Evolutionary conservation across 2,329 filamentous ascomycete species (phyloP), one percentile per base, ranked within the genome.

Genomic region (Xylogone sp.): DNA sequence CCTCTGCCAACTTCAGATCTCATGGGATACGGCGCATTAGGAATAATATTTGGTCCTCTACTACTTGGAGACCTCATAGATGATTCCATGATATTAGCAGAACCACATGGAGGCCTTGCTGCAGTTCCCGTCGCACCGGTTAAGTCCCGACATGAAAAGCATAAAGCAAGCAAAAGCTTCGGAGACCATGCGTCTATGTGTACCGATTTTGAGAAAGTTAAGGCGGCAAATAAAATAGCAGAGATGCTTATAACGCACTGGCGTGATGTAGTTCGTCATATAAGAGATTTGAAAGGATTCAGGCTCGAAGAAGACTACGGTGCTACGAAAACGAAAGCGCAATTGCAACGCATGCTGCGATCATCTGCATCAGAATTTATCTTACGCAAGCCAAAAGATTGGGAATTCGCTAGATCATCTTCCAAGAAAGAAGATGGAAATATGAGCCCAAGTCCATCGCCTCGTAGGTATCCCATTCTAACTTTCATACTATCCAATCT

Each of bases 161-260:
- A 65, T 42, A 72, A 66, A 56, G 68, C 60, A 34, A 47, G 21
- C 5, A 63, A 60, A 42, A 63, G 48, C 45, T 48, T 45, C 3
- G 59, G 63, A 20, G 57, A 63, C 13, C 50, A 50, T 18, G 51
- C 43, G 18, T 34, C 57, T 7, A 59, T 63, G 34, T 56, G 60
- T 19, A 59, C 57, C 16, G 52, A 59, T 39, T 54, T 85, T 18
- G 76, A 84, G 68, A 85, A 81, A 57, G 71, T 84, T 20, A 71
- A 75, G 43, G 67, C 83, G 49, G 82, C 81, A 10, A 84, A 82
- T 53, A 68, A 69, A 27, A 77, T 87, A 24, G 71, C 81, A 0
- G 81, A 86, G 63, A 86, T 87, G 82, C 68, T 88, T 4, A 81
- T 87, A 46, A 70, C 76, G 1, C 76, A 86, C 55, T 88, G 84